Conservation (phyloP, 2,329 filamentous ascomycete species). For the Phyllosticta capitalensis region DNA sequence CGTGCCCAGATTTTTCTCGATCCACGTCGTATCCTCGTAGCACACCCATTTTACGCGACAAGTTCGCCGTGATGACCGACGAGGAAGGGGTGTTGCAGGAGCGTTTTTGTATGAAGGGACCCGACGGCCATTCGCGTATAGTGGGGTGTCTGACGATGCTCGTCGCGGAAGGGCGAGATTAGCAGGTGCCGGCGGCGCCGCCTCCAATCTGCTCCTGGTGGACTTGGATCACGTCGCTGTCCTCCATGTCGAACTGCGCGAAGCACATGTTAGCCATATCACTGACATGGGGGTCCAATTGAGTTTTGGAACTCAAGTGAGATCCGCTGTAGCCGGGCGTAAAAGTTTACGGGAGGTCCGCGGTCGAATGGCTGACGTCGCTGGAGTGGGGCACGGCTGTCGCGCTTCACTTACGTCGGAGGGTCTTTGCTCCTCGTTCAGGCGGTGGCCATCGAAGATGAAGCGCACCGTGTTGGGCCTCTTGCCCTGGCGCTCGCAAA, state of each 20-base stretch:
- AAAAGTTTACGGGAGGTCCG: not conserved
- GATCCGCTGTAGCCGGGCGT: not conserved
- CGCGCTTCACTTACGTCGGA: not conserved
- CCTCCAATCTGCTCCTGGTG: constrained; percentile 98
- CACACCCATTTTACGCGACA: not conserved
- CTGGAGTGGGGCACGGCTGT: not conserved
- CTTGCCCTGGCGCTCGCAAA: constrained; percentile 95
- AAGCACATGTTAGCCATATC: not conserved
- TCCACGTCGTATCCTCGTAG: constrained; percentile 8
- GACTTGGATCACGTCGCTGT: constrained; percentile 92
- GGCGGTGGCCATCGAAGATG: constrained; percentile 89
- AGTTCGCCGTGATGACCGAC: not conserved
- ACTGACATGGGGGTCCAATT: too few relatives aligned
- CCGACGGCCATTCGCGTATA: too few relatives aligned
- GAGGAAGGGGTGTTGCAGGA: not conserved
- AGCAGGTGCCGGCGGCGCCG: constrained; percentile 20
- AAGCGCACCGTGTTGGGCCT: constrained; percentile 76
- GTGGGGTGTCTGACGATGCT: not conserved
- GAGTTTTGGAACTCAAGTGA: not conserved
- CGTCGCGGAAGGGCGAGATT: not conserved
- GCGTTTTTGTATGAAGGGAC: not conserved
- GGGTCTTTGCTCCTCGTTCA: constrained; percentile 80
- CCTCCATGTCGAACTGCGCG: constrained; percentile 82
- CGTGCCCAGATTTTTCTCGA: not conserved
- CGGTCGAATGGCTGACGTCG: not conserved